These are phyloP conservation scores for Kwoniella mangroviensis DNA, from an alignment of 768 basidiomycete genomes.

Conservation along the genomic window DNA sequence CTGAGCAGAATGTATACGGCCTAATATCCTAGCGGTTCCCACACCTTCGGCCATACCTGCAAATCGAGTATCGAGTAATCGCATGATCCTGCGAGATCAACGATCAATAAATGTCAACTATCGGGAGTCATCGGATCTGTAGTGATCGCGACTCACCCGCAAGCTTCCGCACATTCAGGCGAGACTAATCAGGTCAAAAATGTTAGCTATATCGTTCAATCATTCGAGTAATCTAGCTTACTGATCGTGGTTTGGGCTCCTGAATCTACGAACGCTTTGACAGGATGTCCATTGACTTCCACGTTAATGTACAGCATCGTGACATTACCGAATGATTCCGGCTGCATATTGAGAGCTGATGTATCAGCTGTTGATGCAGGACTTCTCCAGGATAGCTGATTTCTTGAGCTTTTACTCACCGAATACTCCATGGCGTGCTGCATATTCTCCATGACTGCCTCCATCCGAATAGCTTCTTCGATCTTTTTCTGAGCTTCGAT, in stretches of 20 bases:
- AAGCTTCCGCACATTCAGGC: slow-evolving; percentile 86
- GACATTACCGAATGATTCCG: slow-evolving; percentile 90
- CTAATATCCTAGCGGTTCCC: slow-evolving; percentile 90
- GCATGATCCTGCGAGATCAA: slow-evolving; percentile 72
- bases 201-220: not conserved
- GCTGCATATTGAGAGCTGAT: slow-evolving; percentile 54
- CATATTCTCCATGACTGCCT: slow-evolving; percentile 89
- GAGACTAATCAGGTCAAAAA: slow-evolving; percentile 66
- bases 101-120: not conserved
- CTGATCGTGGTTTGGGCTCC: slow-evolving; percentile 97
- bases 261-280: slow-evolving; percentile 97
- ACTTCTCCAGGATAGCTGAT: not conserved
- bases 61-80: slow-evolving; percentile 83
- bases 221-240: slow-evolving; percentile 58
- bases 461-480: slow-evolving; percentile 87
- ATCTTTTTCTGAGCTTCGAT: slow-evolving; percentile 90
- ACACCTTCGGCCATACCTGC: slow-evolving; percentile 90
- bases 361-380: slow-evolving; percentile 6
- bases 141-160: slow-evolving; percentile 67
- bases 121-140: too few relatives aligned
- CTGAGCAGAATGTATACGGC: slow-evolving; percentile 90
- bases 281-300: slow-evolving; percentile 85
- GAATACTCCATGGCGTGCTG: slow-evolving; percentile 89
- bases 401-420: slow-evolving; percentile 23
- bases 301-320: slow-evolving; percentile 95